phyloP scores from a whole-genome alignment of 2,329 filamentous ascomycete species.

The Apiospora phragmitis region DNA sequence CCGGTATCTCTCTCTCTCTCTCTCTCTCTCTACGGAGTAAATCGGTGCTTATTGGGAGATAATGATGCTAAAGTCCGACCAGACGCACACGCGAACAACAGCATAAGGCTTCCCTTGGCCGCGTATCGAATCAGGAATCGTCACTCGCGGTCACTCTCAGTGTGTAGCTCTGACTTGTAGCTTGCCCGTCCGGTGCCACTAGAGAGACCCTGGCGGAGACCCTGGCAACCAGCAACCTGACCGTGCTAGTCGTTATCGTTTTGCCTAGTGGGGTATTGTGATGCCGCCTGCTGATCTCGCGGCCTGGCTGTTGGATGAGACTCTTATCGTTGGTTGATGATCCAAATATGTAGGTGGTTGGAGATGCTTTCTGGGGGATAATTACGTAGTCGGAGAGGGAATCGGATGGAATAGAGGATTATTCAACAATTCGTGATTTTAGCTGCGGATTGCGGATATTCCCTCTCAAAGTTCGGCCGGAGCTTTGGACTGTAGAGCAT shows the following conservation, averaged over 20 bases:
- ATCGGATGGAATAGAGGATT: neutral
- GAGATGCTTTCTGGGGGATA: neutral
- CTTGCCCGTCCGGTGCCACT: neutral
- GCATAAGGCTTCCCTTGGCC: neutral
- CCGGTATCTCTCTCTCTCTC: neutral
- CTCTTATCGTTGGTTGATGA: neutral
- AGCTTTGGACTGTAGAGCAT: neutral
- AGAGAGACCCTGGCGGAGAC: neutral
- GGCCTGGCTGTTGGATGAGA: neutral
- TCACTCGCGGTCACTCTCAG: neutral
- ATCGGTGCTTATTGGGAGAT: neutral
- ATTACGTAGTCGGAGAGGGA: neutral
- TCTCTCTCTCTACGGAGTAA: neutral
- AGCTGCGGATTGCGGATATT: neutral
- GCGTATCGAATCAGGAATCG: slow-evolving; percentile 5
- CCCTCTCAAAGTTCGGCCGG: neutral
- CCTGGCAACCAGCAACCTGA: neutral
- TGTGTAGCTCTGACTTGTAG: neutral
- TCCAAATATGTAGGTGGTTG: neutral
- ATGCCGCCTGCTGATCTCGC: neutral
- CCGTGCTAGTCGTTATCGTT: neutral
- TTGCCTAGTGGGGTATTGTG: neutral
- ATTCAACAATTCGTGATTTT: neutral
- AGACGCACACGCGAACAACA: neutral
- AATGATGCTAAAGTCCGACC: slow-evolving; percentile 5